Conservation (phyloP, 306 rosid species). For the Lupinus albus region DNA sequence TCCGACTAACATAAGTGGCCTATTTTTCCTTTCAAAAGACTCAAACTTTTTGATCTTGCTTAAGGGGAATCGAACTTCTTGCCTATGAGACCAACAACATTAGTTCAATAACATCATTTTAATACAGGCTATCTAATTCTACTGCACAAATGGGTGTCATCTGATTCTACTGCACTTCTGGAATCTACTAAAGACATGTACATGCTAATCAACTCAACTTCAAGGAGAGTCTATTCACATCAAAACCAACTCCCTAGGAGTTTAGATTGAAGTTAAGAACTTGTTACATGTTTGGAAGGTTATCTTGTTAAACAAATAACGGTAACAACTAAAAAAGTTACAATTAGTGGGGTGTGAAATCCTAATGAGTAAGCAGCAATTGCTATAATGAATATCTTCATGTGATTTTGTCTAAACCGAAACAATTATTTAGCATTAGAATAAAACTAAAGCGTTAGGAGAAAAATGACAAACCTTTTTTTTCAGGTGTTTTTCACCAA, state of each 20-base stretch:
- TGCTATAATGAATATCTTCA: neutral
- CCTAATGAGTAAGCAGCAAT: neutral
- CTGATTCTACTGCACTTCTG: neutral
- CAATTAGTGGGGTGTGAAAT: too few relatives aligned
- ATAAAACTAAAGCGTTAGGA: too few relatives aligned
- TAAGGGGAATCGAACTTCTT: too few relatives aligned
- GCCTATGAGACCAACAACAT: too few relatives aligned
- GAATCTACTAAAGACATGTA: neutral
- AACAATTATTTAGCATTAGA: too few relatives aligned
- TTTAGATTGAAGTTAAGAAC: neutral
- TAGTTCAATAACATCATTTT: slow-evolving; percentile 1
- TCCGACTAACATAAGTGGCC: too few relatives aligned
- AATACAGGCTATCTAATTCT: neutral
- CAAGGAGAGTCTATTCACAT: slow-evolving; percentile 13
- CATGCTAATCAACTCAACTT: slow-evolving; percentile 12
- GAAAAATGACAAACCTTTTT: too few relatives aligned
- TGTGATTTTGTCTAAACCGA: neutral
- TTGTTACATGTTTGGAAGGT: neutral
- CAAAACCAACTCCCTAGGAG: neutral
- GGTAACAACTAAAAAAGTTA: neutral
- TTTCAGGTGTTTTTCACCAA: too few relatives aligned
- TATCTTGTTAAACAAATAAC: neutral
- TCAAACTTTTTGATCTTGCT: too few relatives aligned
- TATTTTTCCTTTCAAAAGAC: too few relatives aligned
- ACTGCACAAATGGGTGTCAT: neutral